Conservation (phyloP, 345 rosid species). For the Melastoma malabathricum region DNA sequence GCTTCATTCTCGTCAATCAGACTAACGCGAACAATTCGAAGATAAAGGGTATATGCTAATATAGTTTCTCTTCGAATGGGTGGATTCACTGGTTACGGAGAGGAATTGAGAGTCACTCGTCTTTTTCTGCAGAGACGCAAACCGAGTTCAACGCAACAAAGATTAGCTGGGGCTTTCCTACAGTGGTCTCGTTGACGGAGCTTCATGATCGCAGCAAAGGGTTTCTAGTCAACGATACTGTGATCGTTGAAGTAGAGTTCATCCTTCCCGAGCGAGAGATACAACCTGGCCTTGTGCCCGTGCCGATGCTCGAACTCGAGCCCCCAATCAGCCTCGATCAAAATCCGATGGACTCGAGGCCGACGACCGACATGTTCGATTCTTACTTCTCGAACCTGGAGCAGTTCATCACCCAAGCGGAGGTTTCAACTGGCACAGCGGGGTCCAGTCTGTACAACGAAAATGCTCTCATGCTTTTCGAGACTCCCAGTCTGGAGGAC, state of each 20-base stretch:
- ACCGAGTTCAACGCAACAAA: background rate
- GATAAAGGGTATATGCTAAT: background rate
- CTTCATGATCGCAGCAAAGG: slow-evolving; percentile 5
- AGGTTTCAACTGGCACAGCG: background rate
- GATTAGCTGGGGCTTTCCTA: background rate
- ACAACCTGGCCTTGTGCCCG: no score
- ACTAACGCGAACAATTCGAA: background rate
- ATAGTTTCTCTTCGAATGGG: background rate
- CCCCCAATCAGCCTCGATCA: background rate
- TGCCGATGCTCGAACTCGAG: no score
- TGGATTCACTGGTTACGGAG: no score
- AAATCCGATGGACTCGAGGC: background rate
- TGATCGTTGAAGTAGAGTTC: background rate
- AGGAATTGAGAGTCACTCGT: no score
- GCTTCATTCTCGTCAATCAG: background rate
- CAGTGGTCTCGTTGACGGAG: background rate
- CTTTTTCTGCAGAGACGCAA: background rate
- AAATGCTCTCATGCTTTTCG: background rate
- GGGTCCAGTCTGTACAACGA: background rate
- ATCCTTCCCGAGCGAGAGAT: no score
- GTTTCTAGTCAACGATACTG: background rate
- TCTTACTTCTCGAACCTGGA: slow-evolving; percentile 2
- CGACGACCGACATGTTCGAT: background rate
- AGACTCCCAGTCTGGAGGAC: slow-evolving; percentile 3
- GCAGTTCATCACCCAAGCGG: background rate